These are phyloP conservation scores for Agrocybe pediades DNA, from an alignment of 768 basidiomycete species.

Conservation along the genomic window DNA sequence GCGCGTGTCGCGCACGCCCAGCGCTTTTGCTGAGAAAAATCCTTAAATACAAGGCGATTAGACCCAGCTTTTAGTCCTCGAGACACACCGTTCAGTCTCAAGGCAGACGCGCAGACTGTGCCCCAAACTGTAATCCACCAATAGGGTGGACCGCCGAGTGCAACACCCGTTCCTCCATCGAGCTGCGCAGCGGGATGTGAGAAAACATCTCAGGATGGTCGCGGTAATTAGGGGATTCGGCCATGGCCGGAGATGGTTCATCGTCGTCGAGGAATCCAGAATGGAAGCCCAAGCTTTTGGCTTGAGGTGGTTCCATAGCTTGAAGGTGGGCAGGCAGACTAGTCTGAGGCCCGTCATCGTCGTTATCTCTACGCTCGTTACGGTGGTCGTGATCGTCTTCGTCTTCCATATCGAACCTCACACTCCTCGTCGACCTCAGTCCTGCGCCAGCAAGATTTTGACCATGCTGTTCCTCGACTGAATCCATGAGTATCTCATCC, in stretches of 20 bases:
- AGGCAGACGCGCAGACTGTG: not conserved
- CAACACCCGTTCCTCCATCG: constrained; percentile 5
- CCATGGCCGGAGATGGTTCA: constrained; percentile 40
- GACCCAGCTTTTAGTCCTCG: not conserved
- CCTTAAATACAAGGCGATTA: not conserved
- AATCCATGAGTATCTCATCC: constrained; percentile 78
- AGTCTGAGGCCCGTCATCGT: constrained; percentile 42
- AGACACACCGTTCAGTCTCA: not conserved
- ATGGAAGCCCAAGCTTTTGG: constrained; percentile 59
- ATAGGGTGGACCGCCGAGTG: constrained; percentile 4
- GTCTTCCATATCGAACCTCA: constrained; percentile 38
- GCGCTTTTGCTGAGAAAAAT: not conserved
- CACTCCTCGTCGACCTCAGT: constrained; percentile 67
- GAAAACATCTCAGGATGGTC: constrained; percentile 50
- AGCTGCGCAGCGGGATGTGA: constrained; percentile 12
- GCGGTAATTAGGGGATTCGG: constrained; percentile 37
- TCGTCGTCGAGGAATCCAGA: constrained; percentile 86
- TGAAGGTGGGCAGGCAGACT: constrained; percentile 8
- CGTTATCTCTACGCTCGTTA: not conserved
- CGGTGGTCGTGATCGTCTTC: constrained; percentile 68
- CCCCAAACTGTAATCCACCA: not conserved
- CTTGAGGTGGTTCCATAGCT: constrained; percentile 24
- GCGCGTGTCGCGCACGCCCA: not conserved
- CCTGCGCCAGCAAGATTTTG: constrained; percentile 3
- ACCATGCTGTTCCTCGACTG: constrained; percentile 42